phyloP scores from a whole-genome alignment of 2,329 filamentous ascomycete species.

The Ophiostoma quercus region DNA sequence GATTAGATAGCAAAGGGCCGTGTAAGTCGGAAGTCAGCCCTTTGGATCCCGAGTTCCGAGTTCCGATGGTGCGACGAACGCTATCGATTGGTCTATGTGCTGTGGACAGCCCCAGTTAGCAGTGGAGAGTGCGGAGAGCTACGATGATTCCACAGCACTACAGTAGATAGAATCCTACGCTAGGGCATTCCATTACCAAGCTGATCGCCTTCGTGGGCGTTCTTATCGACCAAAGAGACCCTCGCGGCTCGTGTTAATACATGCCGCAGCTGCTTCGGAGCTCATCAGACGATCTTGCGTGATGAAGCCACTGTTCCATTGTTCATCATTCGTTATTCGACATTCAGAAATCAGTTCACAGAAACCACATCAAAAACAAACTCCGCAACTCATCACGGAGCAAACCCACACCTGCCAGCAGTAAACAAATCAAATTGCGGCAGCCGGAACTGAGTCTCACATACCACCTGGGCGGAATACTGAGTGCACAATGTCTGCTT shows the following conservation, averaged over 20 bases:
- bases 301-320: not conserved
- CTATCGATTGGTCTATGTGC: not conserved
- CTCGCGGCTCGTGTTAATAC: not conserved
- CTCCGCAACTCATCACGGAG: not conserved
- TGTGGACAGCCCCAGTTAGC: not conserved
- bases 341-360: too few relatives aligned
- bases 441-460: constrained; percentile 6
- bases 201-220: not conserved
- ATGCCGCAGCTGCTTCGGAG: not conserved
- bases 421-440: not conserved
- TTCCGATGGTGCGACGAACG: constrained; percentile 1
- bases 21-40: not conserved
- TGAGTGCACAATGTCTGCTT: not conserved
- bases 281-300: not conserved
- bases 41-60: constrained; percentile 15
- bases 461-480: not conserved
- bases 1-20: not conserved
- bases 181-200: not conserved
- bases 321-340: not conserved
- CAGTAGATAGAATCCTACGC: not conserved
- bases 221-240: not conserved
- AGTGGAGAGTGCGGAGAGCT: not conserved
- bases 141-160: not conserved
- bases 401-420: not conserved
- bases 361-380: not conserved